Percentiles rank a stretch among this genome's conserved stretches.
These are phyloP conservation scores for Moelleriella libera DNA, from an alignment of 2,329 filamentous ascomycete species.

Conservation along the genomic window DNA sequence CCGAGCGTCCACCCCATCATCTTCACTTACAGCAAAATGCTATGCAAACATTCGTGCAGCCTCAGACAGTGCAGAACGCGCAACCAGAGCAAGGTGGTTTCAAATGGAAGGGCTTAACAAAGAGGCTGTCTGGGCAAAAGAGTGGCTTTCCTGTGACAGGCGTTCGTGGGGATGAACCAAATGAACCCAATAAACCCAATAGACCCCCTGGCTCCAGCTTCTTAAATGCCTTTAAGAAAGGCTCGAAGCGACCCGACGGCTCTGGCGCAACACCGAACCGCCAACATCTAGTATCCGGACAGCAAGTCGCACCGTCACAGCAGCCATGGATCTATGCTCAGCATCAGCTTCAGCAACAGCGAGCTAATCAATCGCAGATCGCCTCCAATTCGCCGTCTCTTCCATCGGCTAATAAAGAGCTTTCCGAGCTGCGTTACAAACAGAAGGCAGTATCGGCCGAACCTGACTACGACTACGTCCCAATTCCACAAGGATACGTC, in stretches of 20 bases:
- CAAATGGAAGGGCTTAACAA: slow-evolving; percentile 19
- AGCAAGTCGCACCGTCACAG: neutral
- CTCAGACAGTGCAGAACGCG: neutral
- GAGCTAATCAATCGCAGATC: neutral
- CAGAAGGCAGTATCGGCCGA: slow-evolving; percentile 7
- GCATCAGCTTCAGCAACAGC: neutral
- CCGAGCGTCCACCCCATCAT: neutral
- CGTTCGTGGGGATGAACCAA: slow-evolving; percentile 5
- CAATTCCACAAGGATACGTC: slow-evolving; percentile 21
- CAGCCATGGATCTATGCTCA: neutral
- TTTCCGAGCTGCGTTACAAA: neutral
- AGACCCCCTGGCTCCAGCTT: slow-evolving; percentile 12
- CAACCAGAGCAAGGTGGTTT: slow-evolving; percentile 6
- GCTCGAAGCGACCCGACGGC: slow-evolving; percentile 10
- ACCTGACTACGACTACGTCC: slow-evolving; percentile 21
- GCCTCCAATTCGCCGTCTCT: neutral
- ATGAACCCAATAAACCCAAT: slow-evolving; percentile 8
- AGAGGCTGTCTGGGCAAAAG: slow-evolving; percentile 17
- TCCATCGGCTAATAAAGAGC: neutral
- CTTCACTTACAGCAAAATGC: neutral
- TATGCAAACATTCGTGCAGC: neutral
- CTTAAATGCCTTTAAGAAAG: slow-evolving; percentile 17
- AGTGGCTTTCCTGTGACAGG: slow-evolving; percentile 5
- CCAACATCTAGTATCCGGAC: neutral
- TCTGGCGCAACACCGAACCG: neutral